Percentiles rank a stretch among this genome's conserved stretches.
These are phyloP conservation scores for Digitaria exilis DNA, from an alignment of 202 grass and related monocot genomes.

Conservation along the genomic window DNA sequence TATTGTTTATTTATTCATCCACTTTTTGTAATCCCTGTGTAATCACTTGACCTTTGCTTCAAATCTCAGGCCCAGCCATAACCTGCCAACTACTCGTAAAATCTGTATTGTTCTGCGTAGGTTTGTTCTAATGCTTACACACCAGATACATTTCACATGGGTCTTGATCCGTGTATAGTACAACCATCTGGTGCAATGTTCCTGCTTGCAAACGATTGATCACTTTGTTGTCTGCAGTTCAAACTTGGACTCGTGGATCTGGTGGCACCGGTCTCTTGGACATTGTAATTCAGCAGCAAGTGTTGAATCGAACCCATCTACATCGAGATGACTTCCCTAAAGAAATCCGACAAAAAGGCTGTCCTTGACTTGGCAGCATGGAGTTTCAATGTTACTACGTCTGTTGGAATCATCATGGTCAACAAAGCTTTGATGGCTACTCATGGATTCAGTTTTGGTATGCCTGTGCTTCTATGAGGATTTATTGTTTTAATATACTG, in stretches of 20 bases:
- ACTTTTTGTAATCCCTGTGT: not conserved
- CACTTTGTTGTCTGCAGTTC: slow-evolving; percentile 23
- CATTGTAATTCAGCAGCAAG: slow-evolving; percentile 5
- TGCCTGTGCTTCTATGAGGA: not conserved
- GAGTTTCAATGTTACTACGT: slow-evolving; percentile 79
- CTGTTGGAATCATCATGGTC: slow-evolving; percentile 87
- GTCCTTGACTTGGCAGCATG: slow-evolving; percentile 61
- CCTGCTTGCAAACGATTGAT: not conserved
- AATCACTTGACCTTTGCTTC: not conserved
- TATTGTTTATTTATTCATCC: not conserved
- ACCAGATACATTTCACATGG: too few species aligned
- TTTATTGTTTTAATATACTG: not conserved
- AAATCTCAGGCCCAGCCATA: not conserved
- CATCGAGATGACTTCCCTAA: slow-evolving; percentile 57
- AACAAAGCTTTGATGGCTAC: slow-evolving; percentile 85
- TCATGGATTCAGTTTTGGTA: slow-evolving; percentile 82
- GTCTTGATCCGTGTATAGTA: not conserved
- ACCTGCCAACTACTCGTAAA: not conserved
- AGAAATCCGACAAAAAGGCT: slow-evolving; percentile 73
- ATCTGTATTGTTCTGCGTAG: too few species aligned
- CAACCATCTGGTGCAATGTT: not conserved
- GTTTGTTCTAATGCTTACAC: too few species aligned
- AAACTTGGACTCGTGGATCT: not conserved
- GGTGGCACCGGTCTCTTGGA: not conserved
- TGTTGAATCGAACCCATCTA: not conserved